A percentile compares a stretch with the other conserved stretches of the same genome.
These are phyloP conservation scores for Wickerhamiella sorbophila DNA, from an alignment of 805 yeast genomes.

Conservation along the genomic window DNA sequence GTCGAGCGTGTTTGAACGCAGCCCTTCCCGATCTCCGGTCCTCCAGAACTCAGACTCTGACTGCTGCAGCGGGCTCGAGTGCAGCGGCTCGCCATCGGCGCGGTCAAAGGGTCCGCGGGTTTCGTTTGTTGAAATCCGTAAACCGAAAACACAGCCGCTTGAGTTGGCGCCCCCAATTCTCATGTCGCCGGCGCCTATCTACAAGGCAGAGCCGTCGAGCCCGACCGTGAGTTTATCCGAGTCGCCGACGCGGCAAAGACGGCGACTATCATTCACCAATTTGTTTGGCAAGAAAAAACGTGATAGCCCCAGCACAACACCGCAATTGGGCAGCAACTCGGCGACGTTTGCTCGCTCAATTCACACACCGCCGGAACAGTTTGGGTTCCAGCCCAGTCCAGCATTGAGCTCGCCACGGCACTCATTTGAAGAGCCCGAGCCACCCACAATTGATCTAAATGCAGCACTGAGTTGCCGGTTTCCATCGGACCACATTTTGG, in stretches of 20 bases:
- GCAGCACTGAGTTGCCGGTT: constrained; percentile 17
- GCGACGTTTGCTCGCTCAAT: neutral
- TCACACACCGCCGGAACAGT: neutral
- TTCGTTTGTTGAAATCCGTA: constrained; percentile 1
- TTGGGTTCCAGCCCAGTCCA: constrained; percentile 3
- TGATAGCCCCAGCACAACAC: neutral
- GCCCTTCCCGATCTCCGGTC: neutral
- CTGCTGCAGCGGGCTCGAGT: neutral
- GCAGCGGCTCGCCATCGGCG: neutral
- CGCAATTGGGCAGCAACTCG: constrained; percentile 4
- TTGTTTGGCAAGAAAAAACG: constrained; percentile 9
- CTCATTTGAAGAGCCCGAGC: constrained; percentile 5
- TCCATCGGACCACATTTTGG: constrained; percentile 5
- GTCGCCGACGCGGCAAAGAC: constrained; percentile 3
- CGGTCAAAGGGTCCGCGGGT: neutral
- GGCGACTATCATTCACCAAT: constrained; percentile 16
- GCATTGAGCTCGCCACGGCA: constrained; percentile 3
- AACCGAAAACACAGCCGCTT: neutral
- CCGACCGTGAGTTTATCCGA: neutral
- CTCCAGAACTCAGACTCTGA: neutral
- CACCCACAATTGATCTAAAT: constrained; percentile 16
- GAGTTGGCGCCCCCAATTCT: neutral
- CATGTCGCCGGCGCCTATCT: neutral
- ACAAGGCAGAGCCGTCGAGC: neutral
- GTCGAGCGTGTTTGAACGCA: neutral